phyloP scores from a whole-genome alignment of 2,329 filamentous ascomycete species.

The Exophiala sp. region DNA sequence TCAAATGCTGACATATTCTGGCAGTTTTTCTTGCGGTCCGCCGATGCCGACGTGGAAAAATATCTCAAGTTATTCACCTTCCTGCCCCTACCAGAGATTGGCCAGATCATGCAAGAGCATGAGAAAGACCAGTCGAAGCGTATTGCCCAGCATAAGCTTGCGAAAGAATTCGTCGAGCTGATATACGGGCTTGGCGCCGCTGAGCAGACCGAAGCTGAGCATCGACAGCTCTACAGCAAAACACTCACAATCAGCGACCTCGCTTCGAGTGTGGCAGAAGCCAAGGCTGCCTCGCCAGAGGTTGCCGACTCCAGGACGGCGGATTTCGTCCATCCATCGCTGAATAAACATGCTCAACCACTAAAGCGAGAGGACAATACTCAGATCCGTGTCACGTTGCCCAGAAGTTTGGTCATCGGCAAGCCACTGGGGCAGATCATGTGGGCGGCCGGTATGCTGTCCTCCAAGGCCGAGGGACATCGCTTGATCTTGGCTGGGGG shows the following conservation, averaged over 20 bases:
- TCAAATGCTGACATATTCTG: background rate
- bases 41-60: conserved; percentile 75
- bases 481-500: conserved; percentile 49
- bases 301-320: background rate
- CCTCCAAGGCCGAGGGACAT: conserved; percentile 51
- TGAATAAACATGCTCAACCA: conserved; percentile 39
- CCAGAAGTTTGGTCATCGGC: conserved; percentile 47
- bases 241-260: conserved; percentile 29
- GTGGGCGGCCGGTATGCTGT: conserved; percentile 50
- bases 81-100: conserved; percentile 67
- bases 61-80: conserved; percentile 92
- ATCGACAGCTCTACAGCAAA: conserved; percentile 46
- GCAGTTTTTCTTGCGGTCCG: conserved; percentile 77
- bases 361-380: conserved; percentile 40
- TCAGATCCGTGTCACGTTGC: conserved; percentile 41
- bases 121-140: conserved; percentile 65
- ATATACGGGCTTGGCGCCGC: conserved; percentile 70
- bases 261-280: conserved; percentile 9
- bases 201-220: conserved; percentile 56
- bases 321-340: conserved; percentile 21
- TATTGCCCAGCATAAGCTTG: conserved; percentile 76
- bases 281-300: background rate
- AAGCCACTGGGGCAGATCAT: conserved; percentile 50
- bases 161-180: conserved; percentile 75
- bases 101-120: conserved; percentile 65